Evolutionary conservation across 192 early-diverging fungal species (phyloP).

Genomic region (Powellomyces hirtus): DNA sequence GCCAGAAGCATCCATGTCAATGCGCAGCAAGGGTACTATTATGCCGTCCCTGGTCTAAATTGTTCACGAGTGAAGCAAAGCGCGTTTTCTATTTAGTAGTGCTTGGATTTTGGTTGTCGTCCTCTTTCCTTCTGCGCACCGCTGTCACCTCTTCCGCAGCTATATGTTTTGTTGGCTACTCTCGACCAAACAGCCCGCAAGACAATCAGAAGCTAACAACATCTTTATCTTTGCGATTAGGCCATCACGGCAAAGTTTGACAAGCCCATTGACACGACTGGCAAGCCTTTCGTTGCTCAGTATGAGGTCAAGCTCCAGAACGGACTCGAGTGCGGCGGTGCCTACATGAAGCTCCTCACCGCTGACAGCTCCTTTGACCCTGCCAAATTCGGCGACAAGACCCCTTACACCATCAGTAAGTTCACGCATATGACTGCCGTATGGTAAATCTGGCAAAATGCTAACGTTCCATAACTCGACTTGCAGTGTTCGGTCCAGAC

Average conservation of each 20-base stretch:
- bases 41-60: too few species aligned
- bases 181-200: too few species aligned
- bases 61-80: too few species aligned
- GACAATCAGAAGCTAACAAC: too few species aligned
- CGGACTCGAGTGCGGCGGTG: slow-evolving; percentile 87
- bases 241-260: slow-evolving; percentile 76
- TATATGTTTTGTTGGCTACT: too few species aligned
- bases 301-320: slow-evolving; percentile 89
- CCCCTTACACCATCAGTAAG: slow-evolving; percentile 79
- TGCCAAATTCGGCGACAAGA: slow-evolving; percentile 72
- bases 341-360: slow-evolving; percentile 87
- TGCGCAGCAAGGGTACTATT: too few species aligned
- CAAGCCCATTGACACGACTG: slow-evolving; percentile 68
- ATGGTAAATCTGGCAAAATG: not conserved
- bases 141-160: too few species aligned
- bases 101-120: too few species aligned
- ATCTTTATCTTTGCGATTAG: slow-evolving; percentile 14
- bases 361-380: slow-evolving; percentile 59
- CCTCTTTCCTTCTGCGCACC: too few species aligned
- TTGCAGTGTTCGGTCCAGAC: slow-evolving; percentile 93
- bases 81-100: too few species aligned
- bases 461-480: slow-evolving; percentile 1
- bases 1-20: too few species aligned
- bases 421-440: not conserved
- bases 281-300: slow-evolving; percentile 77